Conservation (phyloP, 2,329 filamentous ascomycete genomes). For the Pseudocercospora crystallina region DNA sequence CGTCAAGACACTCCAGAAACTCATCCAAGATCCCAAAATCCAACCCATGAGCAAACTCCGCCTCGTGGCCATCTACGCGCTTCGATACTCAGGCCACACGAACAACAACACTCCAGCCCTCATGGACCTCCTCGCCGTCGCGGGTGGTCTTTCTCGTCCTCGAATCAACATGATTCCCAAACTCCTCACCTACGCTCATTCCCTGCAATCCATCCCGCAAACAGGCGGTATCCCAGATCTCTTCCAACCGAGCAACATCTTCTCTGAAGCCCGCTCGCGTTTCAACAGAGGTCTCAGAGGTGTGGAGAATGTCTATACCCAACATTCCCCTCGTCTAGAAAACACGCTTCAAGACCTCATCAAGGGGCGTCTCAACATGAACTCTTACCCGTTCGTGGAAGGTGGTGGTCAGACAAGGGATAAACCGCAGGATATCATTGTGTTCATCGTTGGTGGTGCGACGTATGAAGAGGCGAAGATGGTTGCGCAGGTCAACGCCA, state of each 20-base stretch:
- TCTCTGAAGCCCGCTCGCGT: slow-evolving; percentile 80
- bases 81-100: slow-evolving; percentile 85
- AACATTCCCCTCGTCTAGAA: slow-evolving; percentile 88
- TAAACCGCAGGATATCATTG: slow-evolving; percentile 92
- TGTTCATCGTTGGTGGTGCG: slow-evolving; percentile 90
- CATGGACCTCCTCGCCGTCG: slow-evolving; percentile 79
- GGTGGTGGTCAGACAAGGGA: slow-evolving; percentile 82
- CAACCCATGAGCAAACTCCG: slow-evolving; percentile 81
- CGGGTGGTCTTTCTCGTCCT: slow-evolving; percentile 74
- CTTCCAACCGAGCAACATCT: slow-evolving; percentile 88
- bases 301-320: slow-evolving; percentile 98
- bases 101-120: slow-evolving; percentile 82
- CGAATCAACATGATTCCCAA: slow-evolving; percentile 79
- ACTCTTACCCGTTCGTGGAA: slow-evolving; percentile 91
- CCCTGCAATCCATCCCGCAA: slow-evolving; percentile 67
- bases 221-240: slow-evolving; percentile 81
- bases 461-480: slow-evolving; percentile 98
- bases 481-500: slow-evolving; percentile 91
- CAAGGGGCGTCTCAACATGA: slow-evolving; percentile 82
- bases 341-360: slow-evolving; percentile 87
- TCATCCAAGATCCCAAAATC: slow-evolving; percentile 79
- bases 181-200: slow-evolving; percentile 80
- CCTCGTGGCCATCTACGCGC: slow-evolving; percentile 88
- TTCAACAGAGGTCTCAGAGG: slow-evolving; percentile 89
- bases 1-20: slow-evolving; percentile 84